Evolutionary conservation across 1,284 basidiomycete species (phyloP).

Genomic region (Rhodotorula glutinis): DNA sequence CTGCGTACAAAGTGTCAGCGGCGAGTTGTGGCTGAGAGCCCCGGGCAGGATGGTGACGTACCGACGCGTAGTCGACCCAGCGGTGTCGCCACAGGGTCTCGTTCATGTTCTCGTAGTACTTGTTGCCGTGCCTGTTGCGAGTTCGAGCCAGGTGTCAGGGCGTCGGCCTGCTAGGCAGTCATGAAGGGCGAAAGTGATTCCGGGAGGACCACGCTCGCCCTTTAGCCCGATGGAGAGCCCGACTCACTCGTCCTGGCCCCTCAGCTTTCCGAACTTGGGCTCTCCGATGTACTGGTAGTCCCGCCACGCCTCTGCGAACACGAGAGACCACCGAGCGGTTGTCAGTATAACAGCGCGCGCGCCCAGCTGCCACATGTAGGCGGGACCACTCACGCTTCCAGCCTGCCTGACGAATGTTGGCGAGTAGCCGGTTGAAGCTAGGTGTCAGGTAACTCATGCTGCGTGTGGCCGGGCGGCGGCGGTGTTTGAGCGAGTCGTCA

Average conservation of each 20-base stretch:
- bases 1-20: constrained; percentile 48
- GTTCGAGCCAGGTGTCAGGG: no score
- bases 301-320: constrained; percentile 55
- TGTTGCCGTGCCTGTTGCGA: constrained; percentile 39
- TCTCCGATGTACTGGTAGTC: constrained; percentile 70
- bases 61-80: constrained; percentile 88
- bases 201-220: no score
- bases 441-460: constrained; percentile 54
- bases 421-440: constrained; percentile 70
- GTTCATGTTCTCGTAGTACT: constrained; percentile 81
- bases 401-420: constrained; percentile 69
- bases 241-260: constrained; percentile 79
- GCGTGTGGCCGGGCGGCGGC: neutral
- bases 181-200: no score
- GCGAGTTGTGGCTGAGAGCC: neutral
- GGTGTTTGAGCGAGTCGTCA: no score
- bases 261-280: constrained; percentile 72
- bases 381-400: constrained; percentile 52
- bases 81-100: constrained; percentile 78
- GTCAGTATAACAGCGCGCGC: no score
- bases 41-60: constrained; percentile 46
- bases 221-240: neutral
- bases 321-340: no score
- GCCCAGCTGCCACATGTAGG: no score
- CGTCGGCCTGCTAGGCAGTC: no score